phyloP scores from a whole-genome alignment of 495 filamentous ascomycete genomes.

The Daldinia caldariorum region DNA sequence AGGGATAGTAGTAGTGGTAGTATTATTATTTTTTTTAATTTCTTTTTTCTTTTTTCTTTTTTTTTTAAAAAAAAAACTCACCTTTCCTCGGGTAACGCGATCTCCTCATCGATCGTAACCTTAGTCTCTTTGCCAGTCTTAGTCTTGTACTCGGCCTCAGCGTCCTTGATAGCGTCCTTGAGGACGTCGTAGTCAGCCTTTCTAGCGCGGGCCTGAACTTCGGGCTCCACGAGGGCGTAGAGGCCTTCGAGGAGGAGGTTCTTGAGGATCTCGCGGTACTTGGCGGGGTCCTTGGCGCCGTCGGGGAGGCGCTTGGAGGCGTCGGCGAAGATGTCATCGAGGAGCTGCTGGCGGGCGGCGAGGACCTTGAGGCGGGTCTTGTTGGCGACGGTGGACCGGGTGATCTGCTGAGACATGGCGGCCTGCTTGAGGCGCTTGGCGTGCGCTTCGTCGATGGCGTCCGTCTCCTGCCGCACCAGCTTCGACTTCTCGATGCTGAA shows the following conservation, averaged over 20 bases:
- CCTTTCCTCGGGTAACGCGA: conserved; percentile 83
- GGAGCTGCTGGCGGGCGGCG: conserved; percentile 82
- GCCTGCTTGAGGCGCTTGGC: conserved; percentile 99
- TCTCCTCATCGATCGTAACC: conserved; percentile 75
- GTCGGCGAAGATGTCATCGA: conserved; percentile 90
- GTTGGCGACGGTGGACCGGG: conserved; percentile 91
- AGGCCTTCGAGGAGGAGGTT: conserved; percentile 87
- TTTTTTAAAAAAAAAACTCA: conserved; percentile 58
- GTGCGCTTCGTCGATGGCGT: conserved; percentile 89
- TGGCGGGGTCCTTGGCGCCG: conserved; percentile 70
- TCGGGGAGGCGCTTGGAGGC: conserved; percentile 72
- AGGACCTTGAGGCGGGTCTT: conserved; percentile 91
- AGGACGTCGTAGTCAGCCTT: conserved; percentile 80
- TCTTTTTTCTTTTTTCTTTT: too few relatives aligned
- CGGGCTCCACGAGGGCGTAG: conserved; percentile 84
- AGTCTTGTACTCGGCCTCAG: conserved; percentile 81
- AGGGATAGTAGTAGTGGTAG: background rate
- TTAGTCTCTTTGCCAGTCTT: conserved; percentile 71
- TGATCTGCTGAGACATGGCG: conserved; percentile 96
- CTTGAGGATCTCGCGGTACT: conserved; percentile 80
- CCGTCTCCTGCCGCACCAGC: conserved; percentile 93
- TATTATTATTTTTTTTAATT: too few relatives aligned
- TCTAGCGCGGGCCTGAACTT: conserved; percentile 74
- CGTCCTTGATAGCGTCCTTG: conserved; percentile 78
- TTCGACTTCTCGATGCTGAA: conserved; percentile 98